phyloP scores from a whole-genome alignment of 495 filamentous ascomycete genomes.

The Xanthoparmelia taractica region DNA sequence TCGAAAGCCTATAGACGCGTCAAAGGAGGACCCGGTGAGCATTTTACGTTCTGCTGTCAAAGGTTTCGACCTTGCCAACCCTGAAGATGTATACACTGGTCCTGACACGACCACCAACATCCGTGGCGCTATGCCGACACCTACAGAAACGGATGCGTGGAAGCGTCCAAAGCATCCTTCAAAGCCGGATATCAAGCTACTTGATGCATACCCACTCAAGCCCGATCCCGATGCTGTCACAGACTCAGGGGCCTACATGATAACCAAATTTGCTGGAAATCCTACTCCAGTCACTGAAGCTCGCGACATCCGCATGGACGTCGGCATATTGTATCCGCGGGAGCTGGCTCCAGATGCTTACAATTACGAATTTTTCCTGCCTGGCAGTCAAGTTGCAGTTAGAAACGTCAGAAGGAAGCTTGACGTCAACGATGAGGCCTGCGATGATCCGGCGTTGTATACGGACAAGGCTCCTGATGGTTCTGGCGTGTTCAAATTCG shows the following conservation, averaged over 20 bases:
- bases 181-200: slow-evolving; percentile 66
- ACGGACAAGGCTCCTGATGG: slow-evolving; percentile 42
- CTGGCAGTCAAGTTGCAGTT: slow-evolving; percentile 47
- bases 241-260: slow-evolving; percentile 77
- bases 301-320: slow-evolving; percentile 77
- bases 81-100: slow-evolving; percentile 52
- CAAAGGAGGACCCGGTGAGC: slow-evolving; percentile 69
- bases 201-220: slow-evolving; percentile 73
- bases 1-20: slow-evolving; percentile 37
- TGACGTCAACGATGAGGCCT: slow-evolving; percentile 58
- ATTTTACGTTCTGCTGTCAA: slow-evolving; percentile 76
- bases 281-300: slow-evolving; percentile 51
- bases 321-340: slow-evolving; percentile 65
- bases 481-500: slow-evolving; percentile 58
- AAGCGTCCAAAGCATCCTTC: slow-evolving; percentile 70
- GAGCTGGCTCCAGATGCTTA: slow-evolving; percentile 39
- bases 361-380: slow-evolving; percentile 74
- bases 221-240: slow-evolving; percentile 85
- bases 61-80: slow-evolving; percentile 77
- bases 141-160: slow-evolving; percentile 59
- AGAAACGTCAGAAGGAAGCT: slow-evolving; percentile 65
- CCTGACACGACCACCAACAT: slow-evolving; percentile 41
- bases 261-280: slow-evolving; percentile 81
- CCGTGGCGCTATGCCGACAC: slow-evolving; percentile 47
- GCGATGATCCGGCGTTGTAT: slow-evolving; percentile 61